These are phyloP conservation scores for Pseudocercospora cruenta DNA, from an alignment of 2,329 filamentous ascomycete species.

Conservation along the genomic window DNA sequence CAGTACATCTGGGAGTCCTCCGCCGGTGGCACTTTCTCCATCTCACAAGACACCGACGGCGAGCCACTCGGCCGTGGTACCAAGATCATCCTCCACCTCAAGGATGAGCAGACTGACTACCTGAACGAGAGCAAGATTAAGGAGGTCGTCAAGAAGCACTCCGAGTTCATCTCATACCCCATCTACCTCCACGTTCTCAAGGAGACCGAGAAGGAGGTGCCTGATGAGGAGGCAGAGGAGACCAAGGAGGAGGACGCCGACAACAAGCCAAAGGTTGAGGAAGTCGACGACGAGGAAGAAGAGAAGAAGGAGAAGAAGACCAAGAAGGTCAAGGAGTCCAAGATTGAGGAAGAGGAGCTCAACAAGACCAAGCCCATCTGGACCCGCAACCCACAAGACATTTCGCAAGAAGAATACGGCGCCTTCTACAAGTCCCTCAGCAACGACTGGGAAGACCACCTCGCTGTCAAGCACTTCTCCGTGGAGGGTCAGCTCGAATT, in stretches of 20 bases:
- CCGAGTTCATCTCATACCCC: conserved; percentile 99
- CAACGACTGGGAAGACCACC: conserved; percentile 99
- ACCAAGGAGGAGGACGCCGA: conserved; percentile 74
- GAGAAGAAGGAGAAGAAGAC: conserved; percentile 92
- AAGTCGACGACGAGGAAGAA: conserved; percentile 79
- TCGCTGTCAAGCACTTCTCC: conserved; percentile 99
- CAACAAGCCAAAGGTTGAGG: conserved; percentile 96
- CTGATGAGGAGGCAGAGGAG: conserved; percentile 88
- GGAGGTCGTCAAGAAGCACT: conserved; percentile 99
- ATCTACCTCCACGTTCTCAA: conserved; percentile 99
- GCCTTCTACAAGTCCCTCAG: conserved; percentile 99
- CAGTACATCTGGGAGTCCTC: conserved; percentile 99
- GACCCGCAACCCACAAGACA: conserved; percentile 96
- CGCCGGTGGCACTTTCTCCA: conserved; percentile 95
- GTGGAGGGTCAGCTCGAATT: conserved; percentile 99
- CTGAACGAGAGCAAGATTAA: conserved; percentile 99
- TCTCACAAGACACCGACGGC: conserved; percentile 86
- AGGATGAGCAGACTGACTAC: conserved; percentile 99
- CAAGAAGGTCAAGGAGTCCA: conserved; percentile 99
- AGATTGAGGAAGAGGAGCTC: conserved; percentile 98
- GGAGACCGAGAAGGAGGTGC: conserved; percentile 98
- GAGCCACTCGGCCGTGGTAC: conserved; percentile 91
- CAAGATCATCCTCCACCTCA: conserved; percentile 97
- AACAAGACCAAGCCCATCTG: conserved; percentile 99
- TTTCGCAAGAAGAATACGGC: conserved; percentile 93